These are phyloP conservation scores for Chaetomiaceae sp. DNA, from an alignment of 2,329 filamentous ascomycete genomes.

Conservation along the genomic window DNA sequence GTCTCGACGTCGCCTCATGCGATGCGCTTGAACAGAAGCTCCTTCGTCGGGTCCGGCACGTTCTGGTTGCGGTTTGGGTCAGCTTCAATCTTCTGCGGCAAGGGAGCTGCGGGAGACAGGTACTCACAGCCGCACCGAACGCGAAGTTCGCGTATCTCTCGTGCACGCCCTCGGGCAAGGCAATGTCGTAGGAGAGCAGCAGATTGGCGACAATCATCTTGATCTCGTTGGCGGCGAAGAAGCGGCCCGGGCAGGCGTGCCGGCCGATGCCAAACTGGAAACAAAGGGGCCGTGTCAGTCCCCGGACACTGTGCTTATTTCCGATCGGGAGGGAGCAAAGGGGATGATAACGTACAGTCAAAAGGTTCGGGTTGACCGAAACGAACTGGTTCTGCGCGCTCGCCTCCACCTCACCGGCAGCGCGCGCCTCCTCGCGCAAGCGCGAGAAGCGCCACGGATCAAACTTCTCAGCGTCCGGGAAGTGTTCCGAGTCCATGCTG, in stretches of 20 bases:
- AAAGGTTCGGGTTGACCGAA: constrained; percentile 28
- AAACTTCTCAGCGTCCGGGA: constrained; percentile 32
- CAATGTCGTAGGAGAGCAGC: constrained; percentile 28
- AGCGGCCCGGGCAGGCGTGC: constrained; percentile 35
- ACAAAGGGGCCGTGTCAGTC: not conserved
- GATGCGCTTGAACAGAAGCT: constrained; percentile 22
- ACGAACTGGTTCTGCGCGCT: constrained; percentile 37
- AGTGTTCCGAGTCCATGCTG: constrained; percentile 33
- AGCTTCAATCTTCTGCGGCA: not conserved
- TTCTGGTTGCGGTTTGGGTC: constrained; percentile 1
- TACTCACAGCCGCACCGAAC: constrained; percentile 18
- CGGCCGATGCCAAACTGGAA: constrained; percentile 34
- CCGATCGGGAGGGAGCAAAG: not conserved
- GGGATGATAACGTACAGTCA: constrained; percentile 16
- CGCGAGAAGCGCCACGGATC: constrained; percentile 36
- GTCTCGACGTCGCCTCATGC: too few relatives aligned
- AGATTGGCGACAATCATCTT: constrained; percentile 31
- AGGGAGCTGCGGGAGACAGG: not conserved
- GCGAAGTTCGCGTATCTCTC: constrained; percentile 25
- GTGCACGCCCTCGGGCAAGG: constrained; percentile 20
- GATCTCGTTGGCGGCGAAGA: constrained; percentile 35
- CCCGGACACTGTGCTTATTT: too few relatives aligned
- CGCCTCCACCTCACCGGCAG: constrained; percentile 24
- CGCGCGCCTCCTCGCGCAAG: constrained; percentile 26
- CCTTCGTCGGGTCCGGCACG: constrained; percentile 22